Base-by-base conservation (phyloP, 495 filamentous ascomycete genomes). In the Aspergillus ostianus region DNA sequence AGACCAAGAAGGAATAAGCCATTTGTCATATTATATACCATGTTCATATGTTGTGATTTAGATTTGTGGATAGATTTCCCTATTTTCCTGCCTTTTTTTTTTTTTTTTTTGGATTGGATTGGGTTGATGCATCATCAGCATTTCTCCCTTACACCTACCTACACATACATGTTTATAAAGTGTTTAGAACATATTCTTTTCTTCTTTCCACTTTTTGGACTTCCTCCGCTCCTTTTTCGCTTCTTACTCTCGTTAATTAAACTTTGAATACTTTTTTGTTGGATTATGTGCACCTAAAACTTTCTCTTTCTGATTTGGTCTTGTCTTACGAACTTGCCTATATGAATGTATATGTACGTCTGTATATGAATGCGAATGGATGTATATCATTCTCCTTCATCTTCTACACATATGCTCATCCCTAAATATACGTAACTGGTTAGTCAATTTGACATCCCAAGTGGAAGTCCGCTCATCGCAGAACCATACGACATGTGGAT, bases 1-100 rank as follows among this genome's bases (percentile, higher is more conserved):
- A 69, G 55, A 71, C 58, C 64, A 76, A 78, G 71, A 65, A 56
- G 21, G 55, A 55, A 9, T 60, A 59, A 48, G 54, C 15, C 19
- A 26, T 41, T n/a, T 56, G 53, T 20, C 47, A 26, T 23, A 27
- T 51, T 57, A 6, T 62, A 56, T 30, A 15, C 55, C 26, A 32
- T 60, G 20, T 36, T 48, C 46, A 54, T 54, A 15, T 51, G 12
- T 36, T 17, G 30, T 52, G 19, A 26, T 19, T 21, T 51, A 51
- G 49, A 51, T 51, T 51, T 19, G 21, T 18, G 17, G 46, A 47
- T 47, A 51, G 15, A 29, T 51, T 20, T 18, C 20, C 23, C 23
- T 26, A 26, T 26, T 26, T 26, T 26, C 23, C 2, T 26, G 23
- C 23, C 23, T 26, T 26, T 2, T 41, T 41, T 13, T 41, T n/a